These are phyloP conservation scores for Oryza rufipogon DNA, from an alignment of 176 grass and related monocot genomes.

Conservation along the genomic window DNA sequence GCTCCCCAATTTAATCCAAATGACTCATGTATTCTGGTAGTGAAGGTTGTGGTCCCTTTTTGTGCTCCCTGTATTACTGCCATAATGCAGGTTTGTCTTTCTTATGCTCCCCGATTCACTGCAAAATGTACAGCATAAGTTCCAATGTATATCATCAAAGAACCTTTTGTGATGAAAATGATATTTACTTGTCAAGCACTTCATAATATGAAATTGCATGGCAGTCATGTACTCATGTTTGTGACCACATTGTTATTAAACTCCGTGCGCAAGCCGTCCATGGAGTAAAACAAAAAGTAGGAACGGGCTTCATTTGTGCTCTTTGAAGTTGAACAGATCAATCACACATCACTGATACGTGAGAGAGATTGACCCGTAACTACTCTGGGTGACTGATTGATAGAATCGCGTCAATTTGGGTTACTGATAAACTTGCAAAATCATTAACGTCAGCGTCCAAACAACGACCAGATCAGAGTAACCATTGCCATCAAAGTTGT, in stretches of 20 bases:
- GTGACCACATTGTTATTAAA: constrained; percentile 50
- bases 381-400: constrained; percentile 50
- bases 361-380: constrained; percentile 61
- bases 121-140: constrained; percentile 24
- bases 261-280: constrained; percentile 2
- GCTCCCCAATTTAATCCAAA: background rate
- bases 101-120: background rate
- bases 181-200: constrained; percentile 64
- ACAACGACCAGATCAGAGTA: constrained; percentile 53
- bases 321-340: constrained; percentile 51
- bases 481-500: constrained; percentile 70
- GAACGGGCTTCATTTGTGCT: constrained; percentile 49
- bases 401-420: constrained; percentile 44
- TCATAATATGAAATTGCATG: constrained; percentile 57
- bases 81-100: constrained; percentile 13
- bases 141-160: constrained; percentile 43
- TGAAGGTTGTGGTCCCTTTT: constrained; percentile 28
- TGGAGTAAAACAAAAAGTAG: constrained; percentile 41
- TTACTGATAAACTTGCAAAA: constrained; percentile 51
- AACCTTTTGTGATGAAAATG: constrained; percentile 47
- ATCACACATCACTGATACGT: constrained; percentile 40
- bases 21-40: constrained; percentile 23
- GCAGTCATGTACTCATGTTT: constrained; percentile 39
- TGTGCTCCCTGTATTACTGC: constrained; percentile 37
- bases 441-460: constrained; percentile 45